Percentiles rank a stretch among this genome's conserved stretches.
These are phyloP conservation scores for Cucumis hystrix DNA, from an alignment of 306 rosid genomes.

Conservation along the genomic window DNA sequence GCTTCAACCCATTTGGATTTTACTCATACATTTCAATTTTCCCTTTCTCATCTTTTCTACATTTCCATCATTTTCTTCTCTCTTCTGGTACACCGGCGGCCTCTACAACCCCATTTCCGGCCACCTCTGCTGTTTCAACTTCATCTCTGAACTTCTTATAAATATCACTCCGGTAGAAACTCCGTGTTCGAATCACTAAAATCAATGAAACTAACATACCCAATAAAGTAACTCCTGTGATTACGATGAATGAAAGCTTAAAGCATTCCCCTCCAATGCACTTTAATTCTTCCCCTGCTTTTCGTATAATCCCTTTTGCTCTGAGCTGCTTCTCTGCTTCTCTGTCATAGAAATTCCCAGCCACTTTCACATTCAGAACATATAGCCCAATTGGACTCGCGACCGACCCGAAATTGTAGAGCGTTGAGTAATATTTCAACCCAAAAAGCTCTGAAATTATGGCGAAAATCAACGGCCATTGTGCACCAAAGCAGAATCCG, in stretches of 20 bases:
- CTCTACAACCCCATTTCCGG: background rate
- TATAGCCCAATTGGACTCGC: slow-evolving; percentile 25
- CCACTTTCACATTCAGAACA: slow-evolving; percentile 18
- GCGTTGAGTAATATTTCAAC: slow-evolving; percentile 15
- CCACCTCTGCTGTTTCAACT: background rate
- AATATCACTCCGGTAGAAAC: slow-evolving; percentile 31
- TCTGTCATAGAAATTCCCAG: slow-evolving; percentile 14
- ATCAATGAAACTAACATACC: slow-evolving; percentile 34
- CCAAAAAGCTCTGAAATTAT: slow-evolving; percentile 19
- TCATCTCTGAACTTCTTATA: slow-evolving; percentile 35
- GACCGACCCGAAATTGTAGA: slow-evolving; percentile 11
- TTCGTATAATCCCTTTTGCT: background rate
- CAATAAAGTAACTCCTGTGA: slow-evolving; percentile 20
- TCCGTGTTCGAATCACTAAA: slow-evolving; percentile 18
- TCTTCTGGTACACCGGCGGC: background rate
- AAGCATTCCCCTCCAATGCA: slow-evolving; percentile 13
- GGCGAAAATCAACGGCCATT: slow-evolving; percentile 15
- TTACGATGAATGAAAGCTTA: slow-evolving; percentile 28
- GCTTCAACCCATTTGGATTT: background rate
- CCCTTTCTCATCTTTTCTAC: too few species aligned
- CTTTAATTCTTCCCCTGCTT: slow-evolving; percentile 9
- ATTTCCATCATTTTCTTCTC: background rate
- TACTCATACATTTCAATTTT: background rate
- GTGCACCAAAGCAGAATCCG: slow-evolving; percentile 18
- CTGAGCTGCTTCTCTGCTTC: slow-evolving; percentile 14